A percentile compares a stretch with the other conserved stretches of the same genome.
Conservation (phyloP, 129 eudicot species). For the Flaveria robusta region DNA sequence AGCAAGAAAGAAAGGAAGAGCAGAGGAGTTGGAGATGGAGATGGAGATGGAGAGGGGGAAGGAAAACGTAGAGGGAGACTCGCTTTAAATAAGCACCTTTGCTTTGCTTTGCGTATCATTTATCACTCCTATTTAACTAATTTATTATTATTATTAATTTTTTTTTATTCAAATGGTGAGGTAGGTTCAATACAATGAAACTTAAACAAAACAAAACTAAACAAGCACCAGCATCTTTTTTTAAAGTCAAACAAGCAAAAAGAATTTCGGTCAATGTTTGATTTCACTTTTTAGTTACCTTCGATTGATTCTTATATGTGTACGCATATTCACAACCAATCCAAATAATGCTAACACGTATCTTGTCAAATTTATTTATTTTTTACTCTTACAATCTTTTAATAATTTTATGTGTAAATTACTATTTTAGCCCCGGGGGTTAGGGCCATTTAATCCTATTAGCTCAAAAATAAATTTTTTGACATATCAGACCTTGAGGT, state of each 20-base stretch:
- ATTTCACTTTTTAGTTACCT: too few relatives aligned
- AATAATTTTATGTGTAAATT: too few relatives aligned
- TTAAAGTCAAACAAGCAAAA: not conserved
- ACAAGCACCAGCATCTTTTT: not conserved
- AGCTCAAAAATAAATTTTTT: too few relatives aligned
- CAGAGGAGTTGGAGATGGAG: not conserved
- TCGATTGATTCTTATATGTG: too few relatives aligned
- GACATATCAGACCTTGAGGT: too few relatives aligned
- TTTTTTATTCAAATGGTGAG: not conserved
- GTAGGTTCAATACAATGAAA: not conserved
- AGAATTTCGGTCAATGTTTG: not conserved
- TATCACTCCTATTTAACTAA: not conserved
- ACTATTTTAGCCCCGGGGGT: too few relatives aligned
- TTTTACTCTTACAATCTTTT: too few relatives aligned
- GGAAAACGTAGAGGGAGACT: conserved; percentile 37
- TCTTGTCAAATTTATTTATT: not conserved
- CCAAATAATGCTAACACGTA: not conserved
- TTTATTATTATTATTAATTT: too few relatives aligned
- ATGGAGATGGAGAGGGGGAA: conserved; percentile 44
- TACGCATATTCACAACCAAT: too few relatives aligned
- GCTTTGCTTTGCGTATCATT: not conserved
- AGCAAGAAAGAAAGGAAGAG: too few relatives aligned
- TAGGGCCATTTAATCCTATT: too few relatives aligned
- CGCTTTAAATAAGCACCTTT: conserved; percentile 60
- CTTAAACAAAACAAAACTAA: not conserved